These are phyloP conservation scores for Clavaria fumosa DNA, from an alignment of 768 basidiomycete genomes.

Conservation along the genomic window DNA sequence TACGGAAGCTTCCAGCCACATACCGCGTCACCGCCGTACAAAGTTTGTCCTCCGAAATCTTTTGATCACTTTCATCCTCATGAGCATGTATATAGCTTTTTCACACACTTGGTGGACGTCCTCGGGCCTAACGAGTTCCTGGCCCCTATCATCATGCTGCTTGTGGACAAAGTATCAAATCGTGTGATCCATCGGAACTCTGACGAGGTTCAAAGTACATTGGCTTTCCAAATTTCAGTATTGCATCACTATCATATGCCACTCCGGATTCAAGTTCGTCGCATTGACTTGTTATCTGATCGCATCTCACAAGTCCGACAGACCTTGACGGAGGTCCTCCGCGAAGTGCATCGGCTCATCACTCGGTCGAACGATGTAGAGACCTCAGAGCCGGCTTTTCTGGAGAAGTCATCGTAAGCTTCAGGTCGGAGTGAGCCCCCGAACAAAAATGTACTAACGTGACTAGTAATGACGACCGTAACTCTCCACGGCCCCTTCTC, in stretches of 20 bases:
- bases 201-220: slow-evolving; percentile 41
- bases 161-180: slow-evolving; percentile 65
- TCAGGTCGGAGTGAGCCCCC: too few relatives aligned
- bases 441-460: too few relatives aligned
- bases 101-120: slow-evolving; percentile 70
- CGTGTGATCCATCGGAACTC: slow-evolving; percentile 46
- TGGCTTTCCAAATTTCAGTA: slow-evolving; percentile 53
- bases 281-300: not conserved
- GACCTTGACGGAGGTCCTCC: slow-evolving; percentile 48
- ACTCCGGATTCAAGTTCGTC: slow-evolving; percentile 27
- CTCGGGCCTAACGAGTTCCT: slow-evolving; percentile 73
- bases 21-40: slow-evolving; percentile 85
- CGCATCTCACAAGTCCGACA: slow-evolving; percentile 16
- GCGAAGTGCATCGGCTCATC: slow-evolving; percentile 49
- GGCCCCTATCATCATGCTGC: slow-evolving; percentile 66
- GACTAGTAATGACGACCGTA: too few relatives aligned
- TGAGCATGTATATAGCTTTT: slow-evolving; percentile 44
- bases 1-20: slow-evolving; percentile 81
- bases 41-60: slow-evolving; percentile 48
- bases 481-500: too few relatives aligned
- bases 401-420: slow-evolving; percentile 42
- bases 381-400: slow-evolving; percentile 27
- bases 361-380: slow-evolving; percentile 25
- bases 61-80: not conserved
- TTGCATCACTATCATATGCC: slow-evolving; percentile 36